Conservation (phyloP, 805 yeast genomes). For the Jamesozyma jinghongensis region DNA sequence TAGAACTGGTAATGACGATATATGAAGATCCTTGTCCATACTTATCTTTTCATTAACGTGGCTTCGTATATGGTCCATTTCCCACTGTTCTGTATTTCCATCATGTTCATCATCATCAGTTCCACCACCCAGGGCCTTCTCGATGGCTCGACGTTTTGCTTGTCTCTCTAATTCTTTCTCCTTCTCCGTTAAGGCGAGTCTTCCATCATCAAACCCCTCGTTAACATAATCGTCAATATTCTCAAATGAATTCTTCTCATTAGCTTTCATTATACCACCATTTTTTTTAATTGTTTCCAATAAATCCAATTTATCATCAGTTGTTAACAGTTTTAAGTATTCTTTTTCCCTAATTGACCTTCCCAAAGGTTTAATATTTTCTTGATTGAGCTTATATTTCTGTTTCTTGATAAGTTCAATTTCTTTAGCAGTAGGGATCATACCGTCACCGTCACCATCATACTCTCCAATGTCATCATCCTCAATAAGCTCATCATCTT, state of each 20-base stretch:
- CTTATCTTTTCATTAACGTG: background rate
- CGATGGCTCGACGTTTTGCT: constrained; percentile 13
- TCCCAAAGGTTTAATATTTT: background rate
- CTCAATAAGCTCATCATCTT: constrained; percentile 3
- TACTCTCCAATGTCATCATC: background rate
- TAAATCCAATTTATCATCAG: constrained; percentile 22
- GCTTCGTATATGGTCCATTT: constrained; percentile 11
- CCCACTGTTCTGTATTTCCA: constrained; percentile 9
- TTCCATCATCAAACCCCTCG: constrained; percentile 20
- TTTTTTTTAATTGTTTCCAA: constrained; percentile 14
- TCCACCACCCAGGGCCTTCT: constrained; percentile 11
- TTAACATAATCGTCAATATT: constrained; percentile 8
- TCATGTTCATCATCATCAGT: constrained; percentile 3
- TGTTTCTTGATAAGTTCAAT: constrained; percentile 1
- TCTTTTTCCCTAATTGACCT: constrained; percentile 14
- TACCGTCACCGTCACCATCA: constrained; percentile 1
- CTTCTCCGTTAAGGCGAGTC: constrained; percentile 16
- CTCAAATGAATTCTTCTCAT: constrained; percentile 9
- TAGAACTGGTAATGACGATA: constrained; percentile 6
- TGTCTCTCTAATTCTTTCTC: constrained; percentile 9
- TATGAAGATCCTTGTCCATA: background rate
- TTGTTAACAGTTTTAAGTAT: constrained; percentile 20
- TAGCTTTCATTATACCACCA: constrained; percentile 9
- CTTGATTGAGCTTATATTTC: background rate
- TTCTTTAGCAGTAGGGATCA: background rate